These are phyloP conservation scores for Penicillium alfredii DNA, from an alignment of 495 filamentous ascomycete species.

Conservation along the genomic window DNA sequence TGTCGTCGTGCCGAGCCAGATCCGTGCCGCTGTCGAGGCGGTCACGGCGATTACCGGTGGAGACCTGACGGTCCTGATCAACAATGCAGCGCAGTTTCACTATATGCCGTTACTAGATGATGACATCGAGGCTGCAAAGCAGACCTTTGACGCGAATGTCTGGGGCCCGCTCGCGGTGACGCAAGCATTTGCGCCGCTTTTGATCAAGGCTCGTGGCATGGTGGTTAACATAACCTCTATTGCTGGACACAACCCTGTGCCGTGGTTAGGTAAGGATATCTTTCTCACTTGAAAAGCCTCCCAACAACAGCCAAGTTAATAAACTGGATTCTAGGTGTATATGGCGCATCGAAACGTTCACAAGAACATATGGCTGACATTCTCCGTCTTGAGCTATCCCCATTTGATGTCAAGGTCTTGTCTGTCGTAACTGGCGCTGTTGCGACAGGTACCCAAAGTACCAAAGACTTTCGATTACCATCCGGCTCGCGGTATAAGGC, in stretches of 20 bases:
- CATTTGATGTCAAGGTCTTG: conserved; percentile 29
- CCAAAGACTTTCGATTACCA: conserved; percentile 6
- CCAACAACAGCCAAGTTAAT: neutral
- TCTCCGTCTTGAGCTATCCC: conserved; percentile 48
- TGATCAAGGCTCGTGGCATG: conserved; percentile 45
- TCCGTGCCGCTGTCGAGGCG: conserved; percentile 25
- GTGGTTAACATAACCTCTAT: conserved; percentile 50
- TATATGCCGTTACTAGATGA: conserved; percentile 43
- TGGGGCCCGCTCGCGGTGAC: conserved; percentile 51
- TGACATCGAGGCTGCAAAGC: conserved; percentile 43
- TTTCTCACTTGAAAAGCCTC: no score
- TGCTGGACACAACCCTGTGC: conserved; percentile 27
- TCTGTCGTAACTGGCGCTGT: conserved; percentile 20
- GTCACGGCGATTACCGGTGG: conserved; percentile 4
- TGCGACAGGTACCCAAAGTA: conserved; percentile 4
- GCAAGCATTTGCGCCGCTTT: conserved; percentile 47
- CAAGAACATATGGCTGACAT: conserved; percentile 38
- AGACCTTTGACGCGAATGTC: conserved; percentile 57
- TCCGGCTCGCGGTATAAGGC: conserved; percentile 12
- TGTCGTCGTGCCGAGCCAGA: conserved; percentile 20
- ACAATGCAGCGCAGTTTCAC: conserved; percentile 34
- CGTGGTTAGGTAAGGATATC: conserved; percentile 5
- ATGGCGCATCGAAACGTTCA: conserved; percentile 52
- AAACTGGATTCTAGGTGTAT: conserved; percentile 16
- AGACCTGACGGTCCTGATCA: conserved; percentile 43